Conservation (phyloP, 2,329 filamentous ascomycete species). For the Emydomyces testavorans region DNA sequence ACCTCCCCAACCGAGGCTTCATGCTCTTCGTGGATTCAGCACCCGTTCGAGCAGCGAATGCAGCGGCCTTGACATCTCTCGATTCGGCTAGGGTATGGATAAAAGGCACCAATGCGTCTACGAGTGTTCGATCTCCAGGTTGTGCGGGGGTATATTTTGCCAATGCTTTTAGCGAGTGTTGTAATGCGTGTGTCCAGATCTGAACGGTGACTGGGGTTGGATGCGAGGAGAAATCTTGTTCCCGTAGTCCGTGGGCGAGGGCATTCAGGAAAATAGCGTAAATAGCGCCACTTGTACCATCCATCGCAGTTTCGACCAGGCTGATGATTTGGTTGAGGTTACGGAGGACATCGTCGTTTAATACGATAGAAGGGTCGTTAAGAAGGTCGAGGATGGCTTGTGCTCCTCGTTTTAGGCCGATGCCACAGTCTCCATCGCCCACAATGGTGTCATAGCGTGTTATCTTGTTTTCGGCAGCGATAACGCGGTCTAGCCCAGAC, state of each 20-base stretch:
- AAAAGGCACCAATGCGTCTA: conserved; percentile 85
- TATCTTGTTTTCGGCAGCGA: conserved; percentile 52
- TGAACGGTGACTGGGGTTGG: conserved; percentile 38
- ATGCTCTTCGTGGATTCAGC: conserved; percentile 82
- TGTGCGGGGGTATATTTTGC: conserved; percentile 78
- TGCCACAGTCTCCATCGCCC: conserved; percentile 82
- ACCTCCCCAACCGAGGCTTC: conserved; percentile 73
- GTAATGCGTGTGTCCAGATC: conserved; percentile 57
- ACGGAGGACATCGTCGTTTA: conserved; percentile 47
- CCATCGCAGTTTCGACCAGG: conserved; percentile 58
- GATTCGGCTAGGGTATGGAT: conserved; percentile 57
- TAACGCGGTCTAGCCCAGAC: conserved; percentile 47
- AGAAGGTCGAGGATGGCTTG: conserved; percentile 46
- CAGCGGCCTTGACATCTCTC: conserved; percentile 59
- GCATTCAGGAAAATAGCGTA: conserved; percentile 87
- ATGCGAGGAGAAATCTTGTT: conserved; percentile 39
- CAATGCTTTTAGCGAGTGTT: conserved; percentile 58
- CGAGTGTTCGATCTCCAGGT: conserved; percentile 76
- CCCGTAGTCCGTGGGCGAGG: conserved; percentile 55
- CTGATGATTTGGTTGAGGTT: conserved; percentile 51
- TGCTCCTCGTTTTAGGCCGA: conserved; percentile 75
- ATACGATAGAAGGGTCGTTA: conserved; percentile 27
- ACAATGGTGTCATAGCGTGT: conserved; percentile 67
- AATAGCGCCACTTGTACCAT: conserved; percentile 63
- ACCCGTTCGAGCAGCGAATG: conserved; percentile 60